Evolutionary conservation across 108 stramenopile genomes (phyloP).

Genomic region (Skeletonema costatum): DNA sequence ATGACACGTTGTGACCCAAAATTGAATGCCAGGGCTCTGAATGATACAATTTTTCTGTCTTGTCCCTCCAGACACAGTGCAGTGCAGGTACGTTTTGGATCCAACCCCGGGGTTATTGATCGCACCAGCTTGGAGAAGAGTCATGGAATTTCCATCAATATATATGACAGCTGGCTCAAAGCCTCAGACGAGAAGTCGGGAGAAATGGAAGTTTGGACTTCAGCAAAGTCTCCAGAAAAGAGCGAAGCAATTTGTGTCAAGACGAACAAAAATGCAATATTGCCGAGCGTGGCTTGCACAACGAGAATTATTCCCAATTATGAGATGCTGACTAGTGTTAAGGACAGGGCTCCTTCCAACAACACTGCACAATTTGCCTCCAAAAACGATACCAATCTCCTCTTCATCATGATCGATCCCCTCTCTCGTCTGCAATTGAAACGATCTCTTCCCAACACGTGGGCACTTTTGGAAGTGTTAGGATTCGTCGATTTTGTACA

Average conservation of each 20-base stretch:
- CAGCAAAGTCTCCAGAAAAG: not conserved
- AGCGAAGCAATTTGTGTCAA: constrained; percentile 36
- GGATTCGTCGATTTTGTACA: constrained; percentile 41
- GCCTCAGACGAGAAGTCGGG: not conserved
- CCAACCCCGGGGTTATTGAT: not conserved
- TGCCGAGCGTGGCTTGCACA: constrained; percentile 7
- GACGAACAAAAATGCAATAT: not conserved
- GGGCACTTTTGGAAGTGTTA: constrained; percentile 13
- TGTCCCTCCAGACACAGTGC: constrained; percentile 19
- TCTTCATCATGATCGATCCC: constrained; percentile 58
- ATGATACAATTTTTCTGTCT: constrained; percentile 8
- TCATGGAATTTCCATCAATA: constrained; percentile 1
- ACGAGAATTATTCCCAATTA: constrained; percentile 11
- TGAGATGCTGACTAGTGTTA: not conserved
- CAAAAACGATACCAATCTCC: constrained; percentile 32
- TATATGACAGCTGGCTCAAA: not conserved
- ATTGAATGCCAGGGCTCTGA: not conserved
- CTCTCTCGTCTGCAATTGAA: constrained; percentile 47
- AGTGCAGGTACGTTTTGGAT: not conserved
- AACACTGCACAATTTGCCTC: no score
- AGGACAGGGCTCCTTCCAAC: no score
- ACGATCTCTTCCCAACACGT: constrained; percentile 43
- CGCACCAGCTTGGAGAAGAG: constrained; percentile 5
- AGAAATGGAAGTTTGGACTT: constrained; percentile 2
- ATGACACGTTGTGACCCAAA: constrained; percentile 22